Conservation (phyloP, 208 protist genomes). For the Leishmania tropica region DNA sequence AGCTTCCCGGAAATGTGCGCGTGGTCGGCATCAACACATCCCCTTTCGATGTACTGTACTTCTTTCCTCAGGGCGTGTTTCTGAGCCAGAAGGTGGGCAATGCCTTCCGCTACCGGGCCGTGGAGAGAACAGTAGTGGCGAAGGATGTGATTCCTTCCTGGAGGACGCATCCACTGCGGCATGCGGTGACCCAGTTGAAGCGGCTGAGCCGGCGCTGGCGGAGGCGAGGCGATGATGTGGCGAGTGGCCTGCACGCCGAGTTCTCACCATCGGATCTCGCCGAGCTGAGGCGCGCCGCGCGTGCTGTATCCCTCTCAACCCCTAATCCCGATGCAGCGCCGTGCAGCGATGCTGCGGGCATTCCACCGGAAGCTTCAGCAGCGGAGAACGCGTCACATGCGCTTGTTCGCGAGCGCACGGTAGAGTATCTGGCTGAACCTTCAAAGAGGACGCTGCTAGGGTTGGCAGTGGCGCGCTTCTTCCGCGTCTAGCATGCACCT, state of each 20-base stretch:
- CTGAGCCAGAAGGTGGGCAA: constrained; percentile 71
- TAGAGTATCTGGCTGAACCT: constrained; percentile 76
- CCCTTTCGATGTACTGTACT: constrained; percentile 59
- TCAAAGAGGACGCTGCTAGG: constrained; percentile 45
- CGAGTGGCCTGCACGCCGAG: constrained; percentile 36
- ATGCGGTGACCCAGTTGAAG: constrained; percentile 2
- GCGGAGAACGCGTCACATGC: constrained; percentile 12
- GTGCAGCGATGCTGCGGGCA: not conserved
- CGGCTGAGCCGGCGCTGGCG: constrained; percentile 5
- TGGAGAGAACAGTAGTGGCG: constrained; percentile 49
- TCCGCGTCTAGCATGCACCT: constrained; percentile 37
- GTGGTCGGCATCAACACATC: constrained; percentile 75
- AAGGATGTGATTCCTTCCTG: constrained; percentile 29
- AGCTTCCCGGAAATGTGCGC: constrained; percentile 56
- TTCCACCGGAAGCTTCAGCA: not conserved
- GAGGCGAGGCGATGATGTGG: not conserved
- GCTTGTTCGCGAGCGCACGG: constrained; percentile 53
- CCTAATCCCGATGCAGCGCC: not conserved
- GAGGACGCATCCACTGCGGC: constrained; percentile 34
- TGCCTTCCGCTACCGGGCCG: constrained; percentile 63
- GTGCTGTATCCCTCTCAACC: not conserved
- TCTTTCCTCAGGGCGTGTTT: constrained; percentile 74
- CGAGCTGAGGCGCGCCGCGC: not conserved
- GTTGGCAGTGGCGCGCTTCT: constrained; percentile 45
- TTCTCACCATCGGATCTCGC: constrained; percentile 17